Evolutionary conservation across 2,329 filamentous ascomycete genomes (phyloP).

Genomic region (Fusarium sp.): DNA sequence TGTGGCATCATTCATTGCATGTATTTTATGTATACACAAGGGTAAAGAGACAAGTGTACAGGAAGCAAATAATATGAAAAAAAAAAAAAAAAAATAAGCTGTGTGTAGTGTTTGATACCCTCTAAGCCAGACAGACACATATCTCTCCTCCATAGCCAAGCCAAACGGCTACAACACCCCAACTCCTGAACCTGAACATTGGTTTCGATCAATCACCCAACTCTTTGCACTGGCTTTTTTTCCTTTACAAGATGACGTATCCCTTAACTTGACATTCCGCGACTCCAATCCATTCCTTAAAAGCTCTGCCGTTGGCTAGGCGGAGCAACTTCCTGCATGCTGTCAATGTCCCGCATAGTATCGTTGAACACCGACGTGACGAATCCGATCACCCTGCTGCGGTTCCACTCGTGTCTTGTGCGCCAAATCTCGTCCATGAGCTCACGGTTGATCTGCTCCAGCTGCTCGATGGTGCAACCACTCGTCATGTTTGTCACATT

Average conservation of each 20-base stretch:
- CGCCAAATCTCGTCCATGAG: slow-evolving; percentile 93
- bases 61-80: slow-evolving; percentile 20
- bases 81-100: slow-evolving; percentile 21
- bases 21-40: slow-evolving; percentile 16
- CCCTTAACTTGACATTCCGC: neutral
- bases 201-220: slow-evolving; percentile 32
- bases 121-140: slow-evolving; percentile 33
- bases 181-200: slow-evolving; percentile 38
- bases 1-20: slow-evolving; percentile 6
- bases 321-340: slow-evolving; percentile 57
- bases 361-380: slow-evolving; percentile 80
- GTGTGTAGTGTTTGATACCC: slow-evolving; percentile 29
- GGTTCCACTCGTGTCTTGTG: slow-evolving; percentile 83
- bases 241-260: slow-evolving; percentile 7
- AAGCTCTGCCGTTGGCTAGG: slow-evolving; percentile 53
- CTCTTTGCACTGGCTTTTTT: slow-evolving; percentile 25
- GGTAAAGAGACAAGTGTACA: slow-evolving; percentile 28
- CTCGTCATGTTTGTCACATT: slow-evolving; percentile 74
- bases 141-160: slow-evolving; percentile 30
- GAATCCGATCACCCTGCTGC: slow-evolving; percentile 74
- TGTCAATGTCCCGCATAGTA: slow-evolving; percentile 75
- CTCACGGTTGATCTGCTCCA: slow-evolving; percentile 91
- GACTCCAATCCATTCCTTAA: slow-evolving; percentile 11
- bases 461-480: slow-evolving; percentile 88
- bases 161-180: slow-evolving; percentile 23